Base-by-base conservation (phyloP, 208 protist genomes). In the Trypanosoma scelopori region DNA sequence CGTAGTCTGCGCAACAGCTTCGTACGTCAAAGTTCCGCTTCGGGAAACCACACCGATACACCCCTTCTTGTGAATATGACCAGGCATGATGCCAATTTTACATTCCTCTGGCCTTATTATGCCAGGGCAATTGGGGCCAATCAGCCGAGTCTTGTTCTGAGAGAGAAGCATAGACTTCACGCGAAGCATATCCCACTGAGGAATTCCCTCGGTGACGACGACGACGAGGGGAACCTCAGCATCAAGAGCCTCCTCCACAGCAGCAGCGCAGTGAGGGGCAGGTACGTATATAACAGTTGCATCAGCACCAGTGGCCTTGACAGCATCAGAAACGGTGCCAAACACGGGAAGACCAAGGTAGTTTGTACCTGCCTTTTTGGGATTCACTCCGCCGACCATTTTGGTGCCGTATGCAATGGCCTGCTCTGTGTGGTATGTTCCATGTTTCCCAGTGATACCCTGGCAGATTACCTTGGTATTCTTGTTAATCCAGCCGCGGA, bases 41-140 rank as follows among this genome's bases (percentile, higher is more conserved):
- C 98, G 85, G 28, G 98, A 99, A 20, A 99, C 98, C 63, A 99
- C 92, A 78, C 98, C 98, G 74, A 99, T 99, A 62, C 96, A 98
- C 45, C 98, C 98, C 66, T 84, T 83, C 72, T 81, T 89, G 89
- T 99, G 98, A 78, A 99, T 99, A 83, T 99, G 94, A 47, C 98
- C 98, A 72, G 98, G 98, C 98, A 99, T 99, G 76, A 99, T 99
- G 76, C 98, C 99, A 76, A 99, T 99, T 79, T 99, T 99, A 90
- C 98, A 99, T 79, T 99, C 97, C 18, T 82, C 97, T 39, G 98
- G 98, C 77, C 94, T 92, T 69, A 99, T 99, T 81, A 99, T 97
- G 74, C 97, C 97, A 46, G 98, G 98, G 80, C 98, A 99, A 94
- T 99, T 99, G 66, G 98, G 98, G 28, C 98, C 98, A 76, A 99